Evolutionary conservation across 495 filamentous ascomycete species (phyloP), one percentile per base, ranked within the genome.

Genomic region (Neurospora sp.): DNA sequence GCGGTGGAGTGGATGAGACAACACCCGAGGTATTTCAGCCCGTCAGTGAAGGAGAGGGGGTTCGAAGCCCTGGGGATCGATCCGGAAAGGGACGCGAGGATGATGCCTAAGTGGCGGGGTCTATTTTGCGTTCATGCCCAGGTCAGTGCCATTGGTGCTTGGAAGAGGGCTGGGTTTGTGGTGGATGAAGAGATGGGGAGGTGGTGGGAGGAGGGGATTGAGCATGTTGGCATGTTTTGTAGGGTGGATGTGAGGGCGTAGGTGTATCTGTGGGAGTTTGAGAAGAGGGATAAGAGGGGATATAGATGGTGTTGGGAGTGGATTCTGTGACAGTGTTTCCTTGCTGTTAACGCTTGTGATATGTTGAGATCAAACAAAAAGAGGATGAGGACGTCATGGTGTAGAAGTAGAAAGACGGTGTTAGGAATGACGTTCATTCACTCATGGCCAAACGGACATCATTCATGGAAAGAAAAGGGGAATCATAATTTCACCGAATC

Each of bases 151-250:
- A 85, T 88, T 75, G 78, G 77, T 74, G 80, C 89, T 75, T 96
- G 92, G 87, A 78, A 77, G 72, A 82, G 82, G 71, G 84, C 89
- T 80, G 93, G 93, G 0, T 98, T 97, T 78, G 78, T 81, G 75
- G 79, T 86, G 9, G 94, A 97, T 82, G 84, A 89, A 78, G 81
- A 79, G 9, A 87, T 96, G 89, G 92, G 93, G 0, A 82, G 75
- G 75, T 98, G 94, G 93, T 82, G 84, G 46, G 94, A 97, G 83
- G 93, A 96, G 75, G 93, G 92, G 27, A 93, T 97, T 75, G 85
- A 87, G 76, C 94, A 97, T 86, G 87, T 94, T 39, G 93, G 91
- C 16, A 95, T 97, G 93, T 95, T 85, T 72, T 72, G 75, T 59
- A 79, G 86, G 18, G 70, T 86, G 5, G 73, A 76, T 2, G 70